A percentile compares a stretch with the other conserved stretches of the same genome.
phyloP scores from a whole-genome alignment of 2,329 filamentous ascomycete genomes.

The Hymenoscyphus linearis region DNA sequence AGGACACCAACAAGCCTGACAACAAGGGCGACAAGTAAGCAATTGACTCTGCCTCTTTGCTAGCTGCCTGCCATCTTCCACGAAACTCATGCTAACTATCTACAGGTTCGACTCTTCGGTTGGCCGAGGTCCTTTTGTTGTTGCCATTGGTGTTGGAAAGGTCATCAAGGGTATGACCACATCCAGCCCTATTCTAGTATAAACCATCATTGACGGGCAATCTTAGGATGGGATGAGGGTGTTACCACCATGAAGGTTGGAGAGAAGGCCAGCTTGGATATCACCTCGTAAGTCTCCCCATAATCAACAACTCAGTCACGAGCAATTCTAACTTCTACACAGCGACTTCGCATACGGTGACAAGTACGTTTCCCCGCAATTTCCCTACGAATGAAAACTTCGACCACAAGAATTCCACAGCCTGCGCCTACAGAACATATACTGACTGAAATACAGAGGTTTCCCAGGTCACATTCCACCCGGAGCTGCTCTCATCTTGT shows the following conservation, averaged over 20 bases:
- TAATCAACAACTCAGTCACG: background rate
- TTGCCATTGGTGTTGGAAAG: conserved; percentile 71
- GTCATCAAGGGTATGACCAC: conserved; percentile 72
- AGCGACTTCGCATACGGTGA: conserved; percentile 63
- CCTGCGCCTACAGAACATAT: background rate
- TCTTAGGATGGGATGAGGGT: conserved; percentile 75
- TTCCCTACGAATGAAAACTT: too few species aligned
- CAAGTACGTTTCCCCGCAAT: conserved; percentile 40
- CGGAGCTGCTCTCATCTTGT: conserved; percentile 77
- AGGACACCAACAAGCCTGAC: conserved; percentile 55
- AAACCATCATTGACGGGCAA: conserved; percentile 13
- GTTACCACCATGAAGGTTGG: conserved; percentile 82
- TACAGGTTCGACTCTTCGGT: conserved; percentile 84
- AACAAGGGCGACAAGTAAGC: conserved; percentile 68
- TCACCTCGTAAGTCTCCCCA: conserved; percentile 56
- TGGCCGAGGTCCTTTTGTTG: conserved; percentile 69
- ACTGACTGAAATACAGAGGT: conserved; percentile 47
- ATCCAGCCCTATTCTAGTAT: conserved; percentile 1
- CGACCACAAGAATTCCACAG: background rate
- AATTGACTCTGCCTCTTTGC: background rate
- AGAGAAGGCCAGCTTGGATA: conserved; percentile 82
- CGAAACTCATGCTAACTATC: conserved; percentile 1
- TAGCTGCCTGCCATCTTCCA: background rate
- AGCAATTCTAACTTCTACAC: conserved; percentile 19
- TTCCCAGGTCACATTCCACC: conserved; percentile 74